phyloP scores from a whole-genome alignment of 169 alveolate genomes.

The Plasmodium fragile region DNA sequence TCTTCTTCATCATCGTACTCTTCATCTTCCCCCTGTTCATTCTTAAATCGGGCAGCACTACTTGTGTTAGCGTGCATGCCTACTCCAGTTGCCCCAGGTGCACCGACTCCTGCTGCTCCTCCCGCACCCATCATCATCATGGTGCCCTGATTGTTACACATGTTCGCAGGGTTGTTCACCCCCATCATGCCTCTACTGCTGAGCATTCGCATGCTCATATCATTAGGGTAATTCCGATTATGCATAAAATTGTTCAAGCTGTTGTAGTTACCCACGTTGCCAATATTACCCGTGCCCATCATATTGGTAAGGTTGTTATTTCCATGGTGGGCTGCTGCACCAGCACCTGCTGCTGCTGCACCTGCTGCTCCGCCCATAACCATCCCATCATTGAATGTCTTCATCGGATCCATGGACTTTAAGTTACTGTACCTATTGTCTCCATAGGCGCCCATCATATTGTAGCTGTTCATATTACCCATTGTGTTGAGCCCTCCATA shows the following conservation, averaged over 20 bases:
- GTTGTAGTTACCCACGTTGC: background rate
- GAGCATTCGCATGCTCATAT: conserved; percentile 30
- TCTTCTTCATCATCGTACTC: background rate
- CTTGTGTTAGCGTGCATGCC: background rate
- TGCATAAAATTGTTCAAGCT: conserved; percentile 11
- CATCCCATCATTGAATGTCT: background rate
- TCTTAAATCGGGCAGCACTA: background rate
- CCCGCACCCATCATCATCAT: background rate
- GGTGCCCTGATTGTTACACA: background rate
- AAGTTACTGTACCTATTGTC: background rate
- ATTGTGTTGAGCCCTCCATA: background rate
- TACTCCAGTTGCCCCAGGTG: background rate
- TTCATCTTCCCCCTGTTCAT: background rate
- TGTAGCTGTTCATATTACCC: conserved; percentile 14
- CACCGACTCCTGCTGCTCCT: no score
- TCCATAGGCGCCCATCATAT: conserved; percentile 23
- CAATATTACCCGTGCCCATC: background rate
- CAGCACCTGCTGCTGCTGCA: background rate
- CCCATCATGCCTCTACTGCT: background rate
- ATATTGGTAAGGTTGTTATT: background rate
- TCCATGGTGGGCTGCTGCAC: background rate
- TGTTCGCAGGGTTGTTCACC: background rate
- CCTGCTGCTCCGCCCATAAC: background rate
- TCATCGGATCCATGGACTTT: background rate
- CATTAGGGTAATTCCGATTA: conserved; percentile 11